Conservation (phyloP, 768 basidiomycete species). For the Auricularia heimuer region DNA sequence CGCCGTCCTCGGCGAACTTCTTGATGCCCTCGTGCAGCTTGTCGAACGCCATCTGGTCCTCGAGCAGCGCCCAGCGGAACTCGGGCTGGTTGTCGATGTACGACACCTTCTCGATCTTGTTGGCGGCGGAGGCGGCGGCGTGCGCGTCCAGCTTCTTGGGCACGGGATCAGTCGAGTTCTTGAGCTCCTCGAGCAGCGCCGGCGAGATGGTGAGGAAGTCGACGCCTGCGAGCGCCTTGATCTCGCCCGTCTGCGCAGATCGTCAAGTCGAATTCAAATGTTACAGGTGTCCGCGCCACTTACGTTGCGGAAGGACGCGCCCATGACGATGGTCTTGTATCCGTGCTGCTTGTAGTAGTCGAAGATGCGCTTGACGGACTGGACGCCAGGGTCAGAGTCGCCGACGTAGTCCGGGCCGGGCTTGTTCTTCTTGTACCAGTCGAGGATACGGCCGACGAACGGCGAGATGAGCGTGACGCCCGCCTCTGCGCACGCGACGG, state of each 20-base stretch:
- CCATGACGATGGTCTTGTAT: conserved; percentile 99
- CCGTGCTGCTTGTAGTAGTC: conserved; percentile 99
- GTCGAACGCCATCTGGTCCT: conserved; percentile 97
- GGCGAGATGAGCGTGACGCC: conserved; percentile 98
- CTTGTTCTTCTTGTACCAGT: conserved; percentile 93
- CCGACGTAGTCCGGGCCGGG: conserved; percentile 80
- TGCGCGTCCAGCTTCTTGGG: conserved; percentile 74
- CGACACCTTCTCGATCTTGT: conserved; percentile 67
- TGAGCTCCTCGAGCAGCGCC: conserved; percentile 82
- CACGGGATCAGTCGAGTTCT: conserved; percentile 64
- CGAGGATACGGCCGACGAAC: conserved; percentile 98
- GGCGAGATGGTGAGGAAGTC: conserved; percentile 98
- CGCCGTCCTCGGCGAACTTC: conserved; percentile 95
- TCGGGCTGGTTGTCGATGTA: conserved; percentile 90
- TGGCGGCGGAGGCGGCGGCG: conserved; percentile 34
- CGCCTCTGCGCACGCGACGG: conserved; percentile 97
- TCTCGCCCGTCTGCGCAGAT: conserved; percentile 63
- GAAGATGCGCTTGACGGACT: conserved; percentile 94
- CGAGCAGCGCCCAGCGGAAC: conserved; percentile 89
- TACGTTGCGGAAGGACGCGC: conserved; percentile 98
- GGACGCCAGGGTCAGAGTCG: conserved; percentile 90
- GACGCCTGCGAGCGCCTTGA: conserved; percentile 88
- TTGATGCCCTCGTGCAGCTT: conserved; percentile 97
- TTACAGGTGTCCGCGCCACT: conserved; percentile 19
- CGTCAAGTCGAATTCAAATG: no score